Base-by-base conservation (phyloP, 2,329 filamentous ascomycete genomes). In the Lecanicillium sp. region DNA sequence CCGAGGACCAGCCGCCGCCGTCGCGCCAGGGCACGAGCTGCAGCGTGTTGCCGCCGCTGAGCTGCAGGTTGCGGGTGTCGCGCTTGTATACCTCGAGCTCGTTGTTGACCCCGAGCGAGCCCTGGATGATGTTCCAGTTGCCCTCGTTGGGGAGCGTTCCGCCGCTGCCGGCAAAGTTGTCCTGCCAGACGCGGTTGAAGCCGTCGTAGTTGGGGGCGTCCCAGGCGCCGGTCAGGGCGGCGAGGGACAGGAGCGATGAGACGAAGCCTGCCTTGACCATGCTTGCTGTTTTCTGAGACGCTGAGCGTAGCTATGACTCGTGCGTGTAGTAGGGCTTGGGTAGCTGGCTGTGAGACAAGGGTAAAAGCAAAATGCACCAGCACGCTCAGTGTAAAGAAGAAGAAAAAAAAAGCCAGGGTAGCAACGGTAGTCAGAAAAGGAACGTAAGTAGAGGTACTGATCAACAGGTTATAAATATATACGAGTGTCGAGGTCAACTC, bases 31-130 rank as follows among this genome's bases (percentile, higher is more conserved):
- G 77, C 23, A 78, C 65, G 38, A 81, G 60, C 56, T 78, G 74
- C 3, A 80, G 57, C 0, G 75, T 74, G 39, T 64, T 63, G 30
- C 68, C 67, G 27, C 76, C 77, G 29, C 68, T 75, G 42, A 74
- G 61, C 50, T 77, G 74, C 12, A 79, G 50, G 60, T 79, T 80
- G 19, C 55, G 52, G 52, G 62, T 68, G 46, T 65, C 68, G 19
- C 60, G 60, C 2, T 70, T 69, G 63, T 79, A 81, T 3, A 62
- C 65, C 58, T 81, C 65, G 14, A 72, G 55, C 56, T 80, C 76
- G 55, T 72, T 67, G 67, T 80, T 81, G 59, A 67, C 68, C 54
- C 67, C 62, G 44, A 73, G 62, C 44, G 68, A 66, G 17, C 57
- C 58, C 36, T 56, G 53, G 50, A 71, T 65, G 45, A 68, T 59